These are phyloP conservation scores for Candida peoriensis DNA, from an alignment of 805 yeast genomes.

Conservation along the genomic window DNA sequence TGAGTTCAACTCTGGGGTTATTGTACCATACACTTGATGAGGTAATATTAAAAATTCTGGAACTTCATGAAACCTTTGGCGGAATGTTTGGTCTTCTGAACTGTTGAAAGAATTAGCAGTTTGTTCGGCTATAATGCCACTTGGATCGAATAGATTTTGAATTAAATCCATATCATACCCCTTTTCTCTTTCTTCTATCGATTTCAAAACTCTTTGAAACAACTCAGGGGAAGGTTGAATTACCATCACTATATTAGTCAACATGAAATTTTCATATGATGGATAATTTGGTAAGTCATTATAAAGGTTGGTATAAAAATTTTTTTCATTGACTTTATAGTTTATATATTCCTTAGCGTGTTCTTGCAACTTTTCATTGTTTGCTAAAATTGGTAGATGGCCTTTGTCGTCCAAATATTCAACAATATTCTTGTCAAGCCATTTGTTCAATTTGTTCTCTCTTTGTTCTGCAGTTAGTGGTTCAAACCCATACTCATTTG, in stretches of 20 bases:
- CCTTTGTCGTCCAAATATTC: slow-evolving; percentile 3
- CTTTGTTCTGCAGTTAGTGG: slow-evolving; percentile 19
- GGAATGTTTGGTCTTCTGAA: slow-evolving; percentile 4
- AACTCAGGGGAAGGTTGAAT: slow-evolving; percentile 40
- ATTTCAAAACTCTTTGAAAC: slow-evolving; percentile 17
- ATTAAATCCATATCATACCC: slow-evolving; percentile 54
- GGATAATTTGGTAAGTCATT: slow-evolving; percentile 33
- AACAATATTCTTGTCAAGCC: slow-evolving; percentile 4
- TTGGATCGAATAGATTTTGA: slow-evolving; percentile 28
- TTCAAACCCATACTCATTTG: slow-evolving; percentile 17
- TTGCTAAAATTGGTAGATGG: background rate
- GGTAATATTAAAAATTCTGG: slow-evolving; percentile 39
- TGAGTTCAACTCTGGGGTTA: slow-evolving; percentile 43
- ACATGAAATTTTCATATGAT: slow-evolving; percentile 24
- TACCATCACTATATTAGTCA: slow-evolving; percentile 52
- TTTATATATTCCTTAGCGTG: background rate
- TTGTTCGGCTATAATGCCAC: slow-evolving; percentile 15
- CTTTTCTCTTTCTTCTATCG: slow-evolving; percentile 22
- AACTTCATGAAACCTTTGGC: slow-evolving; percentile 9
- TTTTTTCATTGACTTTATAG: slow-evolving; percentile 8
- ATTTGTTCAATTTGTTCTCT: slow-evolving; percentile 10
- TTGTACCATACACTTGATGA: slow-evolving; percentile 43
- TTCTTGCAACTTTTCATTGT: background rate
- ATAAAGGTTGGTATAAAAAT: slow-evolving; percentile 27
- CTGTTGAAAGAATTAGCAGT: background rate